phyloP scores from a whole-genome alignment of 768 basidiomycete genomes.

The Crassisporium funariophilum region DNA sequence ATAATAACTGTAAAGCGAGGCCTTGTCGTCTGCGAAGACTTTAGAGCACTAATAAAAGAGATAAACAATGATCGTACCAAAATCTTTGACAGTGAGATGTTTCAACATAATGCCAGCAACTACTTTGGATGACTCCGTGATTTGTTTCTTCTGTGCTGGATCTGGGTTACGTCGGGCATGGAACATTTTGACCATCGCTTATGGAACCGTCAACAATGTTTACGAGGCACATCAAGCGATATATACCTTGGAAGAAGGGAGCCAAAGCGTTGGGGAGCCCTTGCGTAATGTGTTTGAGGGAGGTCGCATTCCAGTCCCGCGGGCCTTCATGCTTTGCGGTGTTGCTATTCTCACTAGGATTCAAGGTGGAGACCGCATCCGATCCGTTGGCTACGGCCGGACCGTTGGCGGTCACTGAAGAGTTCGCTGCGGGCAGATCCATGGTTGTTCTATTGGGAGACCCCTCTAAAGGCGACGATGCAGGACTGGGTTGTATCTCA shows the following conservation, averaged over 20 bases:
- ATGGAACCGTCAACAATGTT: not conserved
- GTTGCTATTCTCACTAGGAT: slow-evolving; percentile 20
- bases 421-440: slow-evolving; percentile 41
- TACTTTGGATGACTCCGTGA: slow-evolving; percentile 64
- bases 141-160: slow-evolving; percentile 73
- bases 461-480: slow-evolving; percentile 48
- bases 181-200: slow-evolving; percentile 88
- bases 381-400: slow-evolving; percentile 34
- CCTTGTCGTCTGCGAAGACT: slow-evolving; percentile 26
- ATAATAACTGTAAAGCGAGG: slow-evolving; percentile 46
- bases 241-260: slow-evolving; percentile 87
- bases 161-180: slow-evolving; percentile 81
- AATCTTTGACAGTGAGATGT: slow-evolving; percentile 58
- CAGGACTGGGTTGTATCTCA: slow-evolving; percentile 44
- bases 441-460: slow-evolving; percentile 46
- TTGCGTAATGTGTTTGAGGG: slow-evolving; percentile 77
- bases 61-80: slow-evolving; percentile 45
- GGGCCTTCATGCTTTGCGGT: slow-evolving; percentile 45
- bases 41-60: not conserved
- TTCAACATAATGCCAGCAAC: slow-evolving; percentile 74
- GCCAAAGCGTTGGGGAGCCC: slow-evolving; percentile 74
- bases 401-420: slow-evolving; percentile 30
- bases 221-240: not conserved
- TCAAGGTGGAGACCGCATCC: slow-evolving; percentile 13
- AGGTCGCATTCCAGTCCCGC: slow-evolving; percentile 68